Evolutionary conservation across 805 yeast genomes (phyloP).

Genomic region (Candida corydali): DNA sequence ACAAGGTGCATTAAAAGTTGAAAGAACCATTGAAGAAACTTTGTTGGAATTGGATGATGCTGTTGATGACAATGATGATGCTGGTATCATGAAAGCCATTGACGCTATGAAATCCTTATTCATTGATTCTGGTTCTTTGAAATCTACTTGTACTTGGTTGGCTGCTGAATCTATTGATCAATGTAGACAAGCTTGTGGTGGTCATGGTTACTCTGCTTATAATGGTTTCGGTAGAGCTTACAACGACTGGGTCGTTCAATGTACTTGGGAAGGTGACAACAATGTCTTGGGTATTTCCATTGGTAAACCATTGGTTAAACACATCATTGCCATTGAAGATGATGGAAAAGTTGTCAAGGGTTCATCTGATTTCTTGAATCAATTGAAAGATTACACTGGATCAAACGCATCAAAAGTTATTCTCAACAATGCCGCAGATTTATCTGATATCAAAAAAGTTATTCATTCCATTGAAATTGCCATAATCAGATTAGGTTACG

Average conservation of each 20-base stretch:
- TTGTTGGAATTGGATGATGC: constrained; percentile 35
- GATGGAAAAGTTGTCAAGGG: constrained; percentile 31
- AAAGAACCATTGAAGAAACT: constrained; percentile 25
- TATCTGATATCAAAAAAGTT: constrained; percentile 26
- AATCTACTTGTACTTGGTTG: constrained; percentile 43
- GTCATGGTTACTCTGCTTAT: constrained; percentile 44
- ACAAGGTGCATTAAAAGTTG: constrained; percentile 36
- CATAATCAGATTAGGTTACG: constrained; percentile 31
- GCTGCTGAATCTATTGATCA: constrained; percentile 40
- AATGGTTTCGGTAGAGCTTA: constrained; percentile 43
- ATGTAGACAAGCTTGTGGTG: constrained; percentile 45
- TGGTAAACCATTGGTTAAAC: constrained; percentile 46
- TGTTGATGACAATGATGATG: constrained; percentile 28
- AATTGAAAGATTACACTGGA: constrained; percentile 10
- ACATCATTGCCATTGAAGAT: constrained; percentile 32
- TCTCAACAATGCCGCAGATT: constrained; percentile 22
- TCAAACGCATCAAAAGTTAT: constrained; percentile 22
- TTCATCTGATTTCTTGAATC: constrained; percentile 11
- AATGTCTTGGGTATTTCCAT: constrained; percentile 39
- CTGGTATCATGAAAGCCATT: constrained; percentile 27
- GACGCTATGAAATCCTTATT: constrained; percentile 39
- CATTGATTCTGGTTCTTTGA: constrained; percentile 42
- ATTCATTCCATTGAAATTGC: constrained; percentile 38
- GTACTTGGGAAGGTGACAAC: constrained; percentile 50
- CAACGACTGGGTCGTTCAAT: constrained; percentile 45